Percentiles rank a stretch among this genome's conserved stretches.
These are phyloP conservation scores for Aspergillus terreus DNA, from an alignment of 2,329 filamentous ascomycete genomes.

Conservation along the genomic window DNA sequence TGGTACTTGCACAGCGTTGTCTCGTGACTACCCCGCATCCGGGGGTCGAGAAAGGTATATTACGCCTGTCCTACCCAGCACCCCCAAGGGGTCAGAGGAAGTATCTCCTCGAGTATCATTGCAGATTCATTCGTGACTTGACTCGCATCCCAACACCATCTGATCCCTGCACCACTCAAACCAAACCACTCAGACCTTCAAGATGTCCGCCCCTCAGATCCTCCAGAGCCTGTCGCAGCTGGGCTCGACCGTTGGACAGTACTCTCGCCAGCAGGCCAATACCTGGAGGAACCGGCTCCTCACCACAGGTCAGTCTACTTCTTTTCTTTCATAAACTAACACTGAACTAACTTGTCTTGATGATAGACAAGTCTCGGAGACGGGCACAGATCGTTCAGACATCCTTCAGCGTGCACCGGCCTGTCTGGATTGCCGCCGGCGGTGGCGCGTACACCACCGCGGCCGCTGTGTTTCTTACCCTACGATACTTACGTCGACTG, in stretches of 20 bases:
- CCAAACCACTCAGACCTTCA: background rate
- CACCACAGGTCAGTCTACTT: slow-evolving; percentile 13
- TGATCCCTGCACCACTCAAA: background rate
- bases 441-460: slow-evolving; percentile 30
- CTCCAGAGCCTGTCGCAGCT: slow-evolving; percentile 18
- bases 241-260: slow-evolving; percentile 14
- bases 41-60: slow-evolving; percentile 14
- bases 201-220: slow-evolving; percentile 20
- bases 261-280: slow-evolving; percentile 15
- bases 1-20: slow-evolving; percentile 2
- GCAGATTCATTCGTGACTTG: background rate
- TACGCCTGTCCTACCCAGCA: slow-evolving; percentile 12
- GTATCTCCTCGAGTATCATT: background rate
- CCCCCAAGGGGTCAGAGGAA: no score
- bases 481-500: slow-evolving; percentile 26
- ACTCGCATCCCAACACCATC: background rate
- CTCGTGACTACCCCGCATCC: slow-evolving; percentile 21
- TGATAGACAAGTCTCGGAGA: slow-evolving; percentile 24
- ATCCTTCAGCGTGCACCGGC: slow-evolving; percentile 29
- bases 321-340: background rate
- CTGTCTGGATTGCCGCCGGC: slow-evolving; percentile 30
- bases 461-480: slow-evolving; percentile 29
- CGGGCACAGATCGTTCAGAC: slow-evolving; percentile 25
- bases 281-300: slow-evolving; percentile 17
- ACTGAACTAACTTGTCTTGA: background rate